Percentiles rank a stretch among this genome's conserved stretches.
Evolutionary conservation across 2,329 filamentous ascomycete species (phyloP).

Genomic region (Cryphonectria japonica): DNA sequence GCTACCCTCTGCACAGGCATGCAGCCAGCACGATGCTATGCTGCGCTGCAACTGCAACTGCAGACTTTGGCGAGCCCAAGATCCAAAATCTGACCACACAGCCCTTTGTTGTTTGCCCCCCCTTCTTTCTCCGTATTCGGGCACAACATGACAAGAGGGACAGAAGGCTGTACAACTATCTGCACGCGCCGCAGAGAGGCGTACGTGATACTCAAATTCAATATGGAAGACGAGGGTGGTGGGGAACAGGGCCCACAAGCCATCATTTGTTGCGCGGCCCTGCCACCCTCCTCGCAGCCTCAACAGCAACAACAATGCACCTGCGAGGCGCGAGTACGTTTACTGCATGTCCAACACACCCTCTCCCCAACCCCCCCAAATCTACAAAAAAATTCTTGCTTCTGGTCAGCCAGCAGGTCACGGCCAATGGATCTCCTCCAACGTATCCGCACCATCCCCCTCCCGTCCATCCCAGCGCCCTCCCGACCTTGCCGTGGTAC

Average conservation of each 20-base stretch:
- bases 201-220: neutral
- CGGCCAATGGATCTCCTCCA: constrained; percentile 1
- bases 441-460: neutral
- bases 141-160: neutral
- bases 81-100: constrained; percentile 4
- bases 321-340: neutral
- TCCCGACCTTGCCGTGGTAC: neutral
- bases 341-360: neutral
- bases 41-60: neutral
- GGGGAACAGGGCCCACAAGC: neutral
- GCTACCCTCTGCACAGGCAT: neutral
- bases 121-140: neutral
- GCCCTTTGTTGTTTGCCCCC: neutral
- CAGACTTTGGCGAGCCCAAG: neutral
- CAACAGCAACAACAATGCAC: neutral
- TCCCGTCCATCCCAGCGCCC: neutral
- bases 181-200: neutral
- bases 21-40: too few relatives aligned
- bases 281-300: neutral
- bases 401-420: neutral
- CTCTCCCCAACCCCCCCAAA: neutral
- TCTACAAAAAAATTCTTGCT: neutral
- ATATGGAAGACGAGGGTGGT: neutral
- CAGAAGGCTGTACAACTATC: neutral
- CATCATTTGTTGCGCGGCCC: neutral